Conservation (phyloP, 2,329 filamentous ascomycete species). For the Penicillium sp. region DNA sequence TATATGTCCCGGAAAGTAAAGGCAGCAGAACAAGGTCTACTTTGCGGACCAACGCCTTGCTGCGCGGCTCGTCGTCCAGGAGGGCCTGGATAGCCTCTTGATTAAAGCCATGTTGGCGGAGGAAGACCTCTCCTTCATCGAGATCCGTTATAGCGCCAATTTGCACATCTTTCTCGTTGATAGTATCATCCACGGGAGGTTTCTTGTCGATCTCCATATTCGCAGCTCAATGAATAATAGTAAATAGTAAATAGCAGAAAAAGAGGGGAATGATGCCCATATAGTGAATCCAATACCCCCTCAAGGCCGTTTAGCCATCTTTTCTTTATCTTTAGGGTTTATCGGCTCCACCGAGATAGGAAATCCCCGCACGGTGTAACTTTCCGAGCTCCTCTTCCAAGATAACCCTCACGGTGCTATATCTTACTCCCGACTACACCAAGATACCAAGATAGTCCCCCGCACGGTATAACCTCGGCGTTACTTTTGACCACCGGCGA, state of each 20-base stretch:
- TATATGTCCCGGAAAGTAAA: slow-evolving; percentile 36
- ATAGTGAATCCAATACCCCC: not conserved
- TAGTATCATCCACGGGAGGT: not conserved
- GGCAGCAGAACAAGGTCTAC: slow-evolving; percentile 47
- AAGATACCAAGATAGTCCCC: slow-evolving; percentile 1
- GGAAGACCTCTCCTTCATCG: slow-evolving; percentile 44
- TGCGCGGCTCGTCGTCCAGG: slow-evolving; percentile 35
- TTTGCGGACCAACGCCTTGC: slow-evolving; percentile 32
- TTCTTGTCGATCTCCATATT: slow-evolving; percentile 9
- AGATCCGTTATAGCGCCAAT: slow-evolving; percentile 29
- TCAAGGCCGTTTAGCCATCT: not conserved
- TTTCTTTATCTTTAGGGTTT: not conserved
- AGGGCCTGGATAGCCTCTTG: slow-evolving; percentile 38
- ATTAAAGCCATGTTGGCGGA: slow-evolving; percentile 42
- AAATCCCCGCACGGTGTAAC: slow-evolving; percentile 14
- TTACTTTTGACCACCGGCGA: slow-evolving; percentile 14
- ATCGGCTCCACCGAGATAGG: not conserved
- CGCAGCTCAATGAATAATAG: not conserved
- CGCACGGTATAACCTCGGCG: slow-evolving; percentile 17
- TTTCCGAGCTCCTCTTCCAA: slow-evolving; percentile 14
- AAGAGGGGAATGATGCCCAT: not conserved
- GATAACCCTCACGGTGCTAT: slow-evolving; percentile 3
- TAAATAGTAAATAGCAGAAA: not conserved
- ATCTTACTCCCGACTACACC: slow-evolving; percentile 11
- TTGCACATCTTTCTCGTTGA: slow-evolving; percentile 17